Evolutionary conservation across 2,329 filamentous ascomycete genomes (phyloP), one percentile per base, ranked within the genome.

Genomic region (Pseudophaeomoniella oleicola): DNA sequence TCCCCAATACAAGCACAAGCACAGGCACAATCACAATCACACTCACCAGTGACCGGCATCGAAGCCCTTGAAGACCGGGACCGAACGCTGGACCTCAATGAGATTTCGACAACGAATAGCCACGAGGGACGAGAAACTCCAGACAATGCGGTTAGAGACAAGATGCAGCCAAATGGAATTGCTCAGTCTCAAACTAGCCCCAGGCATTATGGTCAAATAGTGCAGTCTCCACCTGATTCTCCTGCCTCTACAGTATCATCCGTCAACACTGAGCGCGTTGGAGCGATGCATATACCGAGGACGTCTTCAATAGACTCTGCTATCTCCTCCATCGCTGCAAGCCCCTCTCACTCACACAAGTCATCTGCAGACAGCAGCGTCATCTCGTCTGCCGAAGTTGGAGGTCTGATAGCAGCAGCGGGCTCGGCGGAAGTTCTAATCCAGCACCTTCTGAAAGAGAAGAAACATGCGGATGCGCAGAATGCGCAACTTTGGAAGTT

Each of bases 401-500:
- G 75, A 27, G 72, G 75, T 46, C 66, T 94, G 19, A 81, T 96
- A 44, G 74, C 80, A 49, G 75, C 85, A 19, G 87, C 87, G 16
- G 90, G 88, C 35, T 93, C 85, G 36, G 71, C 87, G 12, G 88
- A 98, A 54, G 83, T 82, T 4, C 81, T 92, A 4, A 84, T 98
- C 41, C 74, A 85, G 47, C 84, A 90, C 50, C 64, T 98, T 35
- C 63, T 94, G 44, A 92, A 83, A 54, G 90, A 98, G 54, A 96
- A 94, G 57, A 77, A 88, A 44, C 81, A 84, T 34, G 81, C 86
- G 37, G 75, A 83, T 4, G 80, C 84, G 46, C 90, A 96, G 53
- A 96, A 96, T 54, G 69, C 78, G 13, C 88, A 98, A 55, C 63
- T 98, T 50, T 98, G 90, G 90, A 79, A 86, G 35, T 63, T 98